Base-by-base conservation (phyloP, 148 eudicot species). In the Fallopia convolvulus region DNA sequence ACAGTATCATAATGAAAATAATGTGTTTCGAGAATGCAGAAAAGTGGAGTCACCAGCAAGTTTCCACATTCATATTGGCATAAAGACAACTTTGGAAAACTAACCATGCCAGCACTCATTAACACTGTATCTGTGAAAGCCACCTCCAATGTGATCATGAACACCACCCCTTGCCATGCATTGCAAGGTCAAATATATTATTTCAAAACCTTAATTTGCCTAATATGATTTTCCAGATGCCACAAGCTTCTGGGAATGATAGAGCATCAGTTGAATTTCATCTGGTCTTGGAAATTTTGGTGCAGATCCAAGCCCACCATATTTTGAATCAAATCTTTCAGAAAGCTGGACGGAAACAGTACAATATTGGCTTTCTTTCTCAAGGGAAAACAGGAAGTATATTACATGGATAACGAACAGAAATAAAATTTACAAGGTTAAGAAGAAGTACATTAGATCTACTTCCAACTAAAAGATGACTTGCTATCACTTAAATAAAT, bases 41-140 rank as follows among this genome's bases (percentile, higher is more conserved):
- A 68, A 33, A 65, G 41, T 7, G 39, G 44, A 5, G 33, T 5
- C 14, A 36, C 46, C 46, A 13, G 40, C 17, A 68, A 68, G 72
- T 68, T 68, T 39, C 3, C 50, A 11, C 32, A 40, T 72, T 72
- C 26, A 72, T 72, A 72, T 40, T 21, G 36, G n/a, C 13, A 40
- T 41, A 42, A n/a, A 44, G 2, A 42, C 4, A 48, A 77, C 15
- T 18, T 33, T 39, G 21, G 48, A 70, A 70, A 74, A 79, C 93
- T 63, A 44, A 94, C 99, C 99, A 80, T 94, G 97, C 99, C 99
- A 94, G 79, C 90, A 90, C 83, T 94, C 99, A 79, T 94, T 97
- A 72, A 94, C 99, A 52, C 99, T 94, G 78, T 94, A 94, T 90
- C 99, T 90, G 86, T 94, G 99, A 77, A 94, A 94, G 72, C 99